Percentiles rank a stretch among this genome's conserved stretches.
Conservation (phyloP, 495 filamentous ascomycete species). For the Daldinia caldariorum region DNA sequence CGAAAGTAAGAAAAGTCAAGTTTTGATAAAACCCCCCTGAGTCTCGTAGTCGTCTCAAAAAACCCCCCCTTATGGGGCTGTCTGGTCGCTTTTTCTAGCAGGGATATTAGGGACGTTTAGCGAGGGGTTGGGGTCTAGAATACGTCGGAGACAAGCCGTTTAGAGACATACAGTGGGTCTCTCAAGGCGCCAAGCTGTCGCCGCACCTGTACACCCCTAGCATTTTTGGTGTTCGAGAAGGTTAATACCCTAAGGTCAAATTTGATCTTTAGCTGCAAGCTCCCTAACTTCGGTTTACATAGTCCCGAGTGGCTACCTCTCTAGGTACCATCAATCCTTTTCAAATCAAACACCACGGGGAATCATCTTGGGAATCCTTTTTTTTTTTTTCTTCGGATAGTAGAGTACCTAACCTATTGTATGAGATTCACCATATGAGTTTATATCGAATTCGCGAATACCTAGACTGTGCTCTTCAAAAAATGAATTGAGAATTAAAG, state of each 20-base stretch:
- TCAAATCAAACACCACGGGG: constrained; percentile 1
- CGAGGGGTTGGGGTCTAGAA: constrained; percentile 21
- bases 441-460: background rate
- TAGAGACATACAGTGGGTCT: constrained; percentile 35
- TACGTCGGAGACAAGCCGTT: constrained; percentile 20
- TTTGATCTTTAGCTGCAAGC: background rate
- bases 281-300: background rate
- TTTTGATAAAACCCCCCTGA: constrained; percentile 38
- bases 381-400: too few relatives aligned
- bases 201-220: constrained; percentile 30
- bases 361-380: background rate
- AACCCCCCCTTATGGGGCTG: constrained; percentile 28
- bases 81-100: constrained; percentile 33
- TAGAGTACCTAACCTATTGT: too few relatives aligned
- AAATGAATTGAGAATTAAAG: background rate
- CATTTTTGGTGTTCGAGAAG: constrained; percentile 7
- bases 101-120: constrained; percentile 5
- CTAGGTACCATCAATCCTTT: background rate
- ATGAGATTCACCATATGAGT: background rate
- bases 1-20: constrained; percentile 13
- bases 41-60: constrained; percentile 45
- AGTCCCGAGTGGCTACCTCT: constrained; percentile 4
- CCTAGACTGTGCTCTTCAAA: background rate
- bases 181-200: constrained; percentile 23
- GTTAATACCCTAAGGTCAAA: too few relatives aligned